Conservation (phyloP, 2,329 filamentous ascomycete species). For the Pseudocercospora eumusae region DNA sequence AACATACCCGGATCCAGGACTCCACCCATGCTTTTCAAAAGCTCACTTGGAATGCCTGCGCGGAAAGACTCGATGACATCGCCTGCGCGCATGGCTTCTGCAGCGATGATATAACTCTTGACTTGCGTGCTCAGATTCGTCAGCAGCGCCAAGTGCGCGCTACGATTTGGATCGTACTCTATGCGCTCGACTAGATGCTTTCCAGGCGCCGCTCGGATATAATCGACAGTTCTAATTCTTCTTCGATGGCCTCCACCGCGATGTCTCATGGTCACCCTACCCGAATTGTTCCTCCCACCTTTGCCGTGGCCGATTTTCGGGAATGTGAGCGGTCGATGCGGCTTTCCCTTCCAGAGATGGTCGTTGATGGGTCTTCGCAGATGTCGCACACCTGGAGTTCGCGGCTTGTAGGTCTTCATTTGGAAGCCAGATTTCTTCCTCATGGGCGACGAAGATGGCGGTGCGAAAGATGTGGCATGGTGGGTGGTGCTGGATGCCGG, state of each 20-base stretch:
- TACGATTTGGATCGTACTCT: constrained; percentile 92
- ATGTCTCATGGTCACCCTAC: constrained; percentile 84
- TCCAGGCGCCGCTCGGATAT: constrained; percentile 73
- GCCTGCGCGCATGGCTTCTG: constrained; percentile 88
- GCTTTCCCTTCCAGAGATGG: constrained; percentile 92
- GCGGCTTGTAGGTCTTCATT: constrained; percentile 86
- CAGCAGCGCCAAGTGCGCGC: constrained; percentile 86
- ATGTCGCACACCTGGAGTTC: constrained; percentile 90
- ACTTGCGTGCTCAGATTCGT: constrained; percentile 71
- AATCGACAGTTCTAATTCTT: constrained; percentile 90
- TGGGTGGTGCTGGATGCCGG: constrained; percentile 31
- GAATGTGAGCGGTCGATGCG: constrained; percentile 78
- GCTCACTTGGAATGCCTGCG: constrained; percentile 79
- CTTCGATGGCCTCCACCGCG: constrained; percentile 89
- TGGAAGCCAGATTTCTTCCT: constrained; percentile 45
- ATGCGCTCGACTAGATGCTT: constrained; percentile 89
- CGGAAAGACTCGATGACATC: constrained; percentile 92
- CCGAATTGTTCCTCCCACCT: constrained; percentile 87
- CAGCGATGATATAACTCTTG: constrained; percentile 91
- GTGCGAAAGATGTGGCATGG: constrained; percentile 38
- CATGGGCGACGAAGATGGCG: constrained; percentile 38
- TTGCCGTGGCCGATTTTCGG: constrained; percentile 90
- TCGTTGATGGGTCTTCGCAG: constrained; percentile 90
- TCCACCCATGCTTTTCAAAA: constrained; percentile 91
- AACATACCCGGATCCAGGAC: constrained; percentile 91